Base-by-base conservation (phyloP, 2,329 filamentous ascomycete genomes). In the Fusarium kyushuense region DNA sequence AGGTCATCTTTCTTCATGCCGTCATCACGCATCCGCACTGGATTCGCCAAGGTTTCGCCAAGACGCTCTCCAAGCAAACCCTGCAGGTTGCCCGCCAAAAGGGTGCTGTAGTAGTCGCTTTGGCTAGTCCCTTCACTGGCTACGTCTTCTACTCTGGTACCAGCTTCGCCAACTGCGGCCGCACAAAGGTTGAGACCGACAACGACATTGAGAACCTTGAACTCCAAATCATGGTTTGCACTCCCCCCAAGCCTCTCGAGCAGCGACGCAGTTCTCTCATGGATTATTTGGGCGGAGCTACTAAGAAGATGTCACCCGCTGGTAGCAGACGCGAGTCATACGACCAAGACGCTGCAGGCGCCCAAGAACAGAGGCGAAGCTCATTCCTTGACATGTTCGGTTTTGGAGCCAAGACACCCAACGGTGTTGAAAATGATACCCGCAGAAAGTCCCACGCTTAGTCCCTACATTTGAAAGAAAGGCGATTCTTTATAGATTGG, bases 21-120 rank as follows among this genome's bases (percentile, higher is more conserved):
- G 66, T 69, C 66, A 70, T 69, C 58, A 69, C 66, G 36, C 66
- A 69, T 51, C 66, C 66, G 16, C 66, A 69, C 54, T 63, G 60
- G 57, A 69, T 63, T 40, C 66, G 58, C 35, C 66, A 69, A 45
- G 66, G 66, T 11, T 70, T 53, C 45, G 66, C 66, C 62, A 69
- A 69, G 66, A 56, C 59, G 38, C 66, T 69, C 21, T 54, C 47
- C 58, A 69, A 63, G 58, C 62, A 67, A 53, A 51, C 38, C 38
- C 35, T 67, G 57, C 66, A 70, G 6, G 53, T 59, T 21, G 66
- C 66, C 27, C 53, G 49, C 25, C 63, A 70, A 36, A 67, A 70
- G 63, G 53, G 57, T 33, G 38, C 64, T 4, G 63, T 70, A 11
- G 66, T 66, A 1, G 49, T 48, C 2, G 54, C 57, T 19, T 38